phyloP scores from a whole-genome alignment of 169 alveolate genomes.

The Pseudocohnilembus persalinus region DNA sequence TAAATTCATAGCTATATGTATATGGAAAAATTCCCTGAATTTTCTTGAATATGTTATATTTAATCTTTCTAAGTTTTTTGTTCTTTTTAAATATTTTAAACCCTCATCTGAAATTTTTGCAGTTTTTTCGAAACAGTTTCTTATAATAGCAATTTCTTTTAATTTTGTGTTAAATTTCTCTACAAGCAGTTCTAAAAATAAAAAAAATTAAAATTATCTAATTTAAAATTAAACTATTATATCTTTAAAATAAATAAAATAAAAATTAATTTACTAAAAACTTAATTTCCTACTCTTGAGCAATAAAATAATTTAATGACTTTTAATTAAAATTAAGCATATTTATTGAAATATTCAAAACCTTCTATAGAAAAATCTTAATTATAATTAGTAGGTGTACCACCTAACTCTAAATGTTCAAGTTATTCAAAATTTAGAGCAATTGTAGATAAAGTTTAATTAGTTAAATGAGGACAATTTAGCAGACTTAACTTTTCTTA shows the following conservation, averaged over 20 bases:
- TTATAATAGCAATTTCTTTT: constrained; percentile 44
- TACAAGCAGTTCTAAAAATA: constrained; percentile 29
- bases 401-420: constrained; percentile 56
- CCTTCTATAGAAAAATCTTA: constrained; percentile 55
- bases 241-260: too few species aligned
- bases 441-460: constrained; percentile 47
- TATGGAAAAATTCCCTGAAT: constrained; percentile 47
- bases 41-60: constrained; percentile 63
- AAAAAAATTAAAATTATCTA: too few species aligned
- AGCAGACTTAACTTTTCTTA: constrained; percentile 9
- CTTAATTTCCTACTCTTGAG: constrained; percentile 59
- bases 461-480: constrained; percentile 42
- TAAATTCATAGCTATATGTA: constrained; percentile 38
- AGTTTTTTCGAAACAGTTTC: constrained; percentile 65
- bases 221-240: too few species aligned
- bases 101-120: constrained; percentile 69
- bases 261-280: constrained; percentile 31
- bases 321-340: constrained; percentile 23
- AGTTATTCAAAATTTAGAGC: constrained; percentile 37
- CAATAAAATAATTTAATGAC: constrained; percentile 52
- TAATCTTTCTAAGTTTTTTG: constrained; percentile 37
- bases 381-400: constrained; percentile 58
- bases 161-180: constrained; percentile 34
- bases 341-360: constrained; percentile 33
- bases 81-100: constrained; percentile 33